These are phyloP conservation scores for Leccinum barrowsii DNA, from an alignment of 768 basidiomycete genomes.

Conservation along the genomic window DNA sequence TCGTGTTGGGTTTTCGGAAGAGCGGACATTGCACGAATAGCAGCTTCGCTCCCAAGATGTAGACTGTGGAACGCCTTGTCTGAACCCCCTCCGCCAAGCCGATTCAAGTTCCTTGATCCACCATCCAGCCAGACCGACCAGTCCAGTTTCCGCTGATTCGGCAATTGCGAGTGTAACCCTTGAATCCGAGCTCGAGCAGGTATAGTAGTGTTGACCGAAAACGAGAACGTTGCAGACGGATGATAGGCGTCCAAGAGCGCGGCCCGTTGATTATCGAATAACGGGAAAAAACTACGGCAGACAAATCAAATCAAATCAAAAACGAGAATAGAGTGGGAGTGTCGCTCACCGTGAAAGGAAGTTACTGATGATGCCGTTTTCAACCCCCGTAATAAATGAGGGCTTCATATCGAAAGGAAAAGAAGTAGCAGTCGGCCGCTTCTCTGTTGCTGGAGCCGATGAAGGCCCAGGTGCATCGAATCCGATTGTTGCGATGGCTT, in stretches of 20 bases:
- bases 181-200: conserved; percentile 74
- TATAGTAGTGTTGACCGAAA: conserved; percentile 79
- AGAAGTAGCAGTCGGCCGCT: conserved; percentile 56
- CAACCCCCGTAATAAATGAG: conserved; percentile 74
- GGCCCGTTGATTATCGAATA: conserved; percentile 75
- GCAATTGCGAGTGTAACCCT: conserved; percentile 64
- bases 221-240: conserved; percentile 87
- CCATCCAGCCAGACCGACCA: conserved; percentile 69
- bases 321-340: not conserved
- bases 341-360: conserved; percentile 72
- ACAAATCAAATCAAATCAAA: conserved; percentile 8
- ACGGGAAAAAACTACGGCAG: conserved; percentile 72
- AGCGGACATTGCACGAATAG: conserved; percentile 52
- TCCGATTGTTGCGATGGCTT: conserved; percentile 69
- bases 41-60: conserved; percentile 66
- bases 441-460: conserved; percentile 33
- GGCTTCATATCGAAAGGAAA: conserved; percentile 77
- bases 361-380: conserved; percentile 60
- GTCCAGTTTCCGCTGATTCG: conserved; percentile 78
- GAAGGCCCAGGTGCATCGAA: conserved; percentile 70
- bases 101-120: conserved; percentile 75
- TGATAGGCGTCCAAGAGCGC: conserved; percentile 73
- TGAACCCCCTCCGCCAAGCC: conserved; percentile 57
- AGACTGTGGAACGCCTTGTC: conserved; percentile 64
- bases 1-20: conserved; percentile 85